These are phyloP conservation scores for Grigorovia humatica DNA, from an alignment of 805 yeast genomes.

Conservation along the genomic window DNA sequence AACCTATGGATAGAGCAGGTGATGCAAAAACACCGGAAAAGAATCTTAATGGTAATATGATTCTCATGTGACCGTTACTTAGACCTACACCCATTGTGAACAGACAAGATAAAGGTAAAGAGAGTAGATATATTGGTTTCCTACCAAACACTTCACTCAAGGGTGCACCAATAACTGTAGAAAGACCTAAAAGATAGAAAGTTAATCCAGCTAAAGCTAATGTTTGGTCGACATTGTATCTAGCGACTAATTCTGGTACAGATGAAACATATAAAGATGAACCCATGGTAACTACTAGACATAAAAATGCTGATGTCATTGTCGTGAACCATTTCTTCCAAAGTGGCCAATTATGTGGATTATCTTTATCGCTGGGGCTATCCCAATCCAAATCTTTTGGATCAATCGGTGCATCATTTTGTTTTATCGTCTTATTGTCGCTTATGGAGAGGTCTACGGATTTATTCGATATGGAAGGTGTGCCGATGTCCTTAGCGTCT, in stretches of 20 bases:
- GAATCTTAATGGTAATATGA: constrained; percentile 58
- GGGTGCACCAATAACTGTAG: constrained; percentile 66
- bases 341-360: constrained; percentile 60
- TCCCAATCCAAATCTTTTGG: constrained; percentile 48
- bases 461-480: not conserved
- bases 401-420: constrained; percentile 17
- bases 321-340: constrained; percentile 58
- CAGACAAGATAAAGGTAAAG: constrained; percentile 58
- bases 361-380: constrained; percentile 45
- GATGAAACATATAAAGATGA: constrained; percentile 64
- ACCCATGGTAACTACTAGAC: constrained; percentile 65
- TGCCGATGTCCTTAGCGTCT: not conserved
- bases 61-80: constrained; percentile 44
- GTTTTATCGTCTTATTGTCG: not conserved
- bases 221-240: constrained; percentile 47
- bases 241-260: constrained; percentile 39
- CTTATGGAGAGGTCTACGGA: not conserved
- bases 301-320: constrained; percentile 50
- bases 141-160: constrained; percentile 62
- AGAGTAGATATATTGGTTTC: constrained; percentile 45
- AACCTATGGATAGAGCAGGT: constrained; percentile 76
- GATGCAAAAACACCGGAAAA: constrained; percentile 69
- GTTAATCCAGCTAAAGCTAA: constrained; percentile 60
- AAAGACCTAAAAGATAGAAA: constrained; percentile 59
- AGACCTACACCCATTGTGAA: constrained; percentile 68